Base-by-base conservation (phyloP, 306 rosid genomes). In the Biancaea sappan region DNA sequence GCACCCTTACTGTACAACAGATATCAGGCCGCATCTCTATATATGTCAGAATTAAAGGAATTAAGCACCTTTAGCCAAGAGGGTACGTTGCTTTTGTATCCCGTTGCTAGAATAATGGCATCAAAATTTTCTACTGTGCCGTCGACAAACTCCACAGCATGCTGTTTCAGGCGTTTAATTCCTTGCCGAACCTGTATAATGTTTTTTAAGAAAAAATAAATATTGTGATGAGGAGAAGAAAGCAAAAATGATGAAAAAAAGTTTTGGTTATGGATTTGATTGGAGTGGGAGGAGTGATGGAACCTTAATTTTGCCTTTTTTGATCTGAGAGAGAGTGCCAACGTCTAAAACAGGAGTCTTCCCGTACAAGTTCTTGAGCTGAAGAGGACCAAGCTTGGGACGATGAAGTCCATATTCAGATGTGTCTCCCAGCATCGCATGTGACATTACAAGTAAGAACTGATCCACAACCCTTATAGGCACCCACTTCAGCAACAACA, bases 331-430 rank as follows among this genome's bases (percentile, higher is more conserved):
- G 14, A 92, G 82, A 15, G 97, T 90, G 19, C 97, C 97, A 59
- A 92, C 86, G 72, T 92, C 97, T 66, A 92, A 78, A n/a, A 92
- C 97, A 4, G 97, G 97, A 13, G 96, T 92, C 70, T 90, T 92
- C 28, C 94, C 97, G 12, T 80, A 68, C 51, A 80, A 28, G 77
- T 61, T 83, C 80, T 92, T 92, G 82, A 85, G 86, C 83, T 85
- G 80, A 2, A 92, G 86, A 59, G 97, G 97, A 53, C 97, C 97
- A 26, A 86, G 72, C 26, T 83, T 63, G 4, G 97, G 97, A 46
- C 97, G 96, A 71, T 62, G n/a, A 50, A 92, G 77, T 50, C 97
- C 97, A 28, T 77, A 79, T 25, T 26, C 84, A 51, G 93, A 58
- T 0, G 97, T 92, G 88, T 92, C 90, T 21, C 97, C 97, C 4